phyloP scores from a whole-genome alignment of 331 rosid genomes.

The Prunus yedoensis region DNA sequence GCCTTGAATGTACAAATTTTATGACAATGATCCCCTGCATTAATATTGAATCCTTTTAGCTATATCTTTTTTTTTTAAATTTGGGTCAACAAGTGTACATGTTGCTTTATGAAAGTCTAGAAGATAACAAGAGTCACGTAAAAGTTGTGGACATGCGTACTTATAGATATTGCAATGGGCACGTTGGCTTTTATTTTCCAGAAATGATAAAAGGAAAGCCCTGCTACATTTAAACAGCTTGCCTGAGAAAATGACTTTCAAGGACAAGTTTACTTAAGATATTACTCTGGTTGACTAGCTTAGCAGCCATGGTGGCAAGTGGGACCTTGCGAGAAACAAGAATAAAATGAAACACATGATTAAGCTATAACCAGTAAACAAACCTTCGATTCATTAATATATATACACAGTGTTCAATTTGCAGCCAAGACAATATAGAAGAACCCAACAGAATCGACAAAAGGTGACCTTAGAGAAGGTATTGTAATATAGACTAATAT shows the following conservation, averaged over 20 bases:
- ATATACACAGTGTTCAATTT: slow-evolving; percentile 30
- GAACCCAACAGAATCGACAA: slow-evolving; percentile 15
- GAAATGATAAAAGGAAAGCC: too few relatives aligned
- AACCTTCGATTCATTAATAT: background rate
- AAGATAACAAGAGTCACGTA: background rate
- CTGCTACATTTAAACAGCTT: too few relatives aligned
- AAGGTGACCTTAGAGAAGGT: slow-evolving; percentile 3
- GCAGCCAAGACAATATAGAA: background rate
- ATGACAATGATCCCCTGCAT: slow-evolving; percentile 57
- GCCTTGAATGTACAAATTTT: slow-evolving; percentile 47
- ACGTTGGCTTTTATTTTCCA: too few relatives aligned
- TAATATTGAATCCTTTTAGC: background rate
- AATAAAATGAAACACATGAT: background rate
- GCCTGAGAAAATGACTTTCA: too few relatives aligned
- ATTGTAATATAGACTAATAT: background rate
- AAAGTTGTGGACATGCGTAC: background rate
- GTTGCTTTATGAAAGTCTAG: background rate
- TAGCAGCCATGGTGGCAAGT: background rate
- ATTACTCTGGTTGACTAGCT: too few relatives aligned
- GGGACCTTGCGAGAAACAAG: background rate
- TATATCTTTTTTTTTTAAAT: too few relatives aligned
- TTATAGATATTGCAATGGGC: background rate
- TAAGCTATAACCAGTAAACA: background rate
- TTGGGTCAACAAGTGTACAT: background rate
- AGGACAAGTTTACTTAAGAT: too few relatives aligned